Conservation (phyloP, 441 rosid species). For the Macaranga tanarius region DNA sequence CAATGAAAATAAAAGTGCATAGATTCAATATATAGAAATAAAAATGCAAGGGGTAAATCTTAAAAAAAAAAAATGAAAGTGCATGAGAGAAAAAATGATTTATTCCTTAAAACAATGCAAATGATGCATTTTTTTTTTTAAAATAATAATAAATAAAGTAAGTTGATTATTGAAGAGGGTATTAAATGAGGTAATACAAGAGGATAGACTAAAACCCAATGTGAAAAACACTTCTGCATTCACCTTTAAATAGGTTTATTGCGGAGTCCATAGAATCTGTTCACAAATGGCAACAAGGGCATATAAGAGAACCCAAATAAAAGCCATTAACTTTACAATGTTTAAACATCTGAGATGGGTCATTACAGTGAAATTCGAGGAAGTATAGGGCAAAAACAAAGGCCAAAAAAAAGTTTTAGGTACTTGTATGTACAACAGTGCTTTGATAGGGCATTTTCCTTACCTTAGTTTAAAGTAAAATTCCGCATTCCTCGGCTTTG, state of each 20-base stretch:
- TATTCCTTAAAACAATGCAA: background rate
- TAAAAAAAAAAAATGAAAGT: too few species aligned
- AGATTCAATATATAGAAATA: too few species aligned
- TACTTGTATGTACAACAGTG: background rate
- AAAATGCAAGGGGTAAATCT: too few species aligned
- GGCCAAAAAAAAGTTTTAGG: background rate
- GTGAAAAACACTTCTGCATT: conserved; percentile 6
- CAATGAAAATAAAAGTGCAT: too few species aligned
- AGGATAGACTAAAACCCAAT: conserved; percentile 18
- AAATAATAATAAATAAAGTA: background rate
- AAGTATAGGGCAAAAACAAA: too few species aligned
- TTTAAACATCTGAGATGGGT: too few species aligned
- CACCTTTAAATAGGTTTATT: background rate
- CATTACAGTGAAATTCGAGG: too few species aligned
- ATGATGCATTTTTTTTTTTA: background rate
- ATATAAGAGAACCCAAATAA: background rate
- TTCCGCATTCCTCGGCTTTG: conserved; percentile 33
- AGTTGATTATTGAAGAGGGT: background rate
- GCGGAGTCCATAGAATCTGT: background rate
- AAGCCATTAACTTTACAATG: too few species aligned
- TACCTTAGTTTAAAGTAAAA: background rate
- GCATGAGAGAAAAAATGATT: too few species aligned
- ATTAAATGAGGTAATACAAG: background rate
- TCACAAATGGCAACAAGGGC: conserved; percentile 10
- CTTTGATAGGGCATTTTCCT: too few species aligned